Base-by-base conservation (phyloP, 768 basidiomycete species). In the Boletus speciosus region DNA sequence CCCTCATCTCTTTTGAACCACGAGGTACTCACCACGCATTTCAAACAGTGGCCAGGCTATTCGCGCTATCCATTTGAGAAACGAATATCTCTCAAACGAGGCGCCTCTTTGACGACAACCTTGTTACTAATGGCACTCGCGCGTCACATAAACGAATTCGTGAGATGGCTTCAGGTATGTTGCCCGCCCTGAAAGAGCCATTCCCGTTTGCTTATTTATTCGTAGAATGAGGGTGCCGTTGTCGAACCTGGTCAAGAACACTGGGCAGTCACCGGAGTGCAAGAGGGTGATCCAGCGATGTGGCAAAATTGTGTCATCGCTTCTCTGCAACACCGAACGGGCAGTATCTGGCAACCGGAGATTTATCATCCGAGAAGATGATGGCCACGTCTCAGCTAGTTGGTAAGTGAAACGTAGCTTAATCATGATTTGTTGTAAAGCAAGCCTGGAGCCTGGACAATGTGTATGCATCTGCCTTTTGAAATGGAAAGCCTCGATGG, bases 11-110 rank as follows among this genome's bases (percentile, higher is more conserved):
- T 44, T 23, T 36, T n/a, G 5, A 44, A 7, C 23, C 6, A 32
- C 5, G 27, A 42, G 4, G 21, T 29, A 34, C 60, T 59, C 34
- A 58, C 54, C 37, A 16, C 6, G 11, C 7, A 4, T 6, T 21
- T 15, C 23, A 15, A 47, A 45, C 52, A 80, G 79, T 81, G 79
- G 80, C 78, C 80, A 6, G 79, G 80, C 1, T 80, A 80, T 63
- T 66, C 67, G 21, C 47, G 56, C n/a, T 60, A 70, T 44, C 68
- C 74, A 0, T 66, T 70, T 31, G 68, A 74, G 60, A 75, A 73
- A 57, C 73, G 75, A 6, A 56, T 78, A 47, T 58, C 60, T 21
- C 72, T 74, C 19, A 68, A 71, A 31, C 62, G 63, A 21, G 69
- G 67, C n/a, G 56, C 40, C n/a, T 44, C 56, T 25, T 62, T 74